Evolutionary conservation across 108 stramenopile genomes (phyloP), one percentile per base, ranked within the genome.

Genomic region (Skeletonema tropicum): DNA sequence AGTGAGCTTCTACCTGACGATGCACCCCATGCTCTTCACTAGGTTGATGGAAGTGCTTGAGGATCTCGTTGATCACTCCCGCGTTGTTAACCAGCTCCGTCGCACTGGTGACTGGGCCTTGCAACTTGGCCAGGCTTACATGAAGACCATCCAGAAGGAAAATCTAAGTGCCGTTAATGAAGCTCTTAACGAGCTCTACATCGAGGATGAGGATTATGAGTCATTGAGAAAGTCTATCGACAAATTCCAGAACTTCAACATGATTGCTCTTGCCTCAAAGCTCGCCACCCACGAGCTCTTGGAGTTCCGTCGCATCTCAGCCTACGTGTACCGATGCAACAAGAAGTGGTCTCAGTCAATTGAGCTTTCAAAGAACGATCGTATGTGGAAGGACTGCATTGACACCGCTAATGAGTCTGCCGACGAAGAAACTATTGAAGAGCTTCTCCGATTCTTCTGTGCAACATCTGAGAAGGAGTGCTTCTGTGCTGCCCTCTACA

Each of bases 311-410:
- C 97, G 99, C 64, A 98, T 99, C 66, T 97, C 99, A 60, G 97
- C 98, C 42, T 96, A 97, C 76, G 90, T 99, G 25, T 99, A 99
- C 95, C 89, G 97, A 80, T 90, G 92, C 84, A 98, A 99, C 90
- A 96, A 97, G 83, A 94, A 98, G 66, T 99, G 93, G 89, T 86
- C 87, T 66, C 94, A 98, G 64, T 95, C 94, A 19, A 97, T 99
- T 60, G 92, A 89, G 9, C 91, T 99, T 36, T 97, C 97, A 41
- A 99, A 99, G 95, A 90, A 90, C 63, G 98, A 98, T 77, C 93
- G 90, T 52, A 98, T 99, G 98, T 99, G 96, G 95, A 98, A 98
- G 89, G 99, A 99, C 66, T 98, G 98, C 73, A 99, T 99, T 79
- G 98, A 99, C 68, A 98, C 98, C 31, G 98, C 97, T 61, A 97